Percentiles rank a stretch among this genome's conserved stretches.
These are phyloP conservation scores for Penicillium sp. DNA, from an alignment of 2,329 filamentous ascomycete genomes.

Conservation along the genomic window DNA sequence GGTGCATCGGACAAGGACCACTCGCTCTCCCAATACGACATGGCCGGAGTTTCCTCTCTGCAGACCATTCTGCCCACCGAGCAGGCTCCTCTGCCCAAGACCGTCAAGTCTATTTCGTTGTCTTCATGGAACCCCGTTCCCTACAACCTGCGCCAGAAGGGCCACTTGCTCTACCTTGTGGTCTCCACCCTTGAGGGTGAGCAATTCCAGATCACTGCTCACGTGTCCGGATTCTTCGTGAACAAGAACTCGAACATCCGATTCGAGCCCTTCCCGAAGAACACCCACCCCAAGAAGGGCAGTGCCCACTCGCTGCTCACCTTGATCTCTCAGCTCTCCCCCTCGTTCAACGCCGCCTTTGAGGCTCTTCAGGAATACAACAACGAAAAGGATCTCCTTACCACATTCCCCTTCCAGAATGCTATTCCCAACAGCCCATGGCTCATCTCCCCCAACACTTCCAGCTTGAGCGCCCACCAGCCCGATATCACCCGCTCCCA, in stretches of 20 bases:
- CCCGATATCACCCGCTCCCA: slow-evolving; percentile 86
- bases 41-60: slow-evolving; percentile 68
- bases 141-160: slow-evolving; percentile 84
- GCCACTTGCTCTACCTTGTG: slow-evolving; percentile 87
- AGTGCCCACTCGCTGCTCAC: slow-evolving; percentile 83
- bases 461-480: slow-evolving; percentile 69
- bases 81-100: slow-evolving; percentile 75
- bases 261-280: slow-evolving; percentile 85
- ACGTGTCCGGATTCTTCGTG: slow-evolving; percentile 93
- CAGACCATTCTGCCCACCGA: slow-evolving; percentile 70
- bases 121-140: slow-evolving; percentile 97
- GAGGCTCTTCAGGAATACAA: slow-evolving; percentile 79
- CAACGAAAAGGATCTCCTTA: slow-evolving; percentile 80
- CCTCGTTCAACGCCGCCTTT: slow-evolving; percentile 78
- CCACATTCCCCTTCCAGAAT: slow-evolving; percentile 94
- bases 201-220: slow-evolving; percentile 88
- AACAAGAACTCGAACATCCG: slow-evolving; percentile 95
- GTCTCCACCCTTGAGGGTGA: slow-evolving; percentile 92
- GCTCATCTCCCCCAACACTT: slow-evolving; percentile 70
- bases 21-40: slow-evolving; percentile 72
- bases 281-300: slow-evolving; percentile 70
- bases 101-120: slow-evolving; percentile 82
- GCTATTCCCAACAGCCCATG: slow-evolving; percentile 89
- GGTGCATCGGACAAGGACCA: slow-evolving; percentile 49
- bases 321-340: slow-evolving; percentile 75